Evolutionary conservation across 2,329 filamentous ascomycete genomes (phyloP).

Genomic region (Exserohilum turcica): DNA sequence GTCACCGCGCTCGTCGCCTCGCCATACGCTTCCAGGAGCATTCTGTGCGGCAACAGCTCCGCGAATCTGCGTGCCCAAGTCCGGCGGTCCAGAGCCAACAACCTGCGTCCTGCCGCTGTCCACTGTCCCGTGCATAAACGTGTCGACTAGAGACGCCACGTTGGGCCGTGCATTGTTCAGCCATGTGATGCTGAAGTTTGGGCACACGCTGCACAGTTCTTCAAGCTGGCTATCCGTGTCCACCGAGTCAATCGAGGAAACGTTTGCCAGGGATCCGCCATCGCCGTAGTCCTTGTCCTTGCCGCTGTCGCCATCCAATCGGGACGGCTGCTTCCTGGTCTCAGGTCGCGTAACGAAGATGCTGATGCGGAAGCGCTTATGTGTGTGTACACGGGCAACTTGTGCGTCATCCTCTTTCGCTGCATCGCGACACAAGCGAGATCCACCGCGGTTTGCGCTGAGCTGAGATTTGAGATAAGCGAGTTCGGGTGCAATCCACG

Average conservation of each 20-base stretch:
- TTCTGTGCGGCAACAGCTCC: constrained; percentile 12
- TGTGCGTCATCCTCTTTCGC: constrained; percentile 7
- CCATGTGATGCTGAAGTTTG: constrained; percentile 8
- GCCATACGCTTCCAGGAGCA: constrained; percentile 3
- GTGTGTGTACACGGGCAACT: not conserved
- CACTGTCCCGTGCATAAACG: constrained; percentile 5
- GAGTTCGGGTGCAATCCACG: constrained; percentile 4
- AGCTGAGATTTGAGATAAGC: constrained; percentile 6
- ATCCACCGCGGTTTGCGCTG: not conserved
- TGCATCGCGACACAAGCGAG: not conserved
- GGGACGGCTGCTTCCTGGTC: not conserved
- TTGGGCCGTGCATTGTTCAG: constrained; percentile 6
- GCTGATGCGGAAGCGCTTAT: constrained; percentile 6
- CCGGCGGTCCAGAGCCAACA: not conserved
- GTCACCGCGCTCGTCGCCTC: constrained; percentile 4
- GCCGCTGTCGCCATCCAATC: not conserved
- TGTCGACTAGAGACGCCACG: not conserved
- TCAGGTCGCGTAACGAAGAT: constrained; percentile 7
- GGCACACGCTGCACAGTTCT: constrained; percentile 1
- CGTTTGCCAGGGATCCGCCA: not conserved
- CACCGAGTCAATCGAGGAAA: not conserved
- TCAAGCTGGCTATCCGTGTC: not conserved
- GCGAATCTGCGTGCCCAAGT: constrained; percentile 6
- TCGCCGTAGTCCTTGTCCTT: constrained; percentile 1
- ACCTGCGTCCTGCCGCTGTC: constrained; percentile 5